Base-by-base conservation (phyloP, 768 basidiomycete species). In the Lentinus brumalis region DNA sequence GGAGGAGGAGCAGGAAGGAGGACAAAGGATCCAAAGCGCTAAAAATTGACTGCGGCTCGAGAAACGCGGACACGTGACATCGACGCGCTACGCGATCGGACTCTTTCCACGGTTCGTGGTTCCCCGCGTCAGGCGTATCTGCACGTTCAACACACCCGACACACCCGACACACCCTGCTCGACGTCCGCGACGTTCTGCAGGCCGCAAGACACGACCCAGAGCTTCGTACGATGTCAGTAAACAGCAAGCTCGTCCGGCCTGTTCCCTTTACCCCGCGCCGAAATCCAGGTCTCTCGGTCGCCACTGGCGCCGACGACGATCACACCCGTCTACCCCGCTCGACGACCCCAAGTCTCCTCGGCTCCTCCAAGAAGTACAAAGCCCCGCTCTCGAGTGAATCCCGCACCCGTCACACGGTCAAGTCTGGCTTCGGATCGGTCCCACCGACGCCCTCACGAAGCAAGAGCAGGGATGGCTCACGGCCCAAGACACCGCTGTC, bases 291-390 rank as follows among this genome's bases (percentile, higher is more conserved):
- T 14, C 70, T 79, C 45, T 83, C 79, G n/a, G 14, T 55, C 32
- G 70, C 71, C 32, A 59, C 68, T 8, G 66, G 76, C n/a, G 72
- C 74, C 21, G 71, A 60, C 69, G 42, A 70, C 38, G 71, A 71
- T 53, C 60, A 45, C 35, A 38, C 59, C 26, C 75, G 78, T 40
- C 64, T 79, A 0, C 56, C 77, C 18, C 74, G 73, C n/a, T 64
- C 76, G 44, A 72, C 75, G 3, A 77, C 77, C 0, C 73, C 77
- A 11, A 76, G 75, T 53, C 54, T 74, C n/a, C 72, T 76, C 30
- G 67, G 35, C 18, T 81, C 85, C 8, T 73, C 81, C 66, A 89
- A 86, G 78, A 87, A 87, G 70, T 89, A 87, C 76, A 89, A 87
- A 68, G 84, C 88, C 0, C 68, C 83, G 0, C 71, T 90, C 15